Evolutionary conservation across 352 stramenopile species (phyloP), one percentile per base, ranked within the genome.

Genomic region (Phytopythium boreale): DNA sequence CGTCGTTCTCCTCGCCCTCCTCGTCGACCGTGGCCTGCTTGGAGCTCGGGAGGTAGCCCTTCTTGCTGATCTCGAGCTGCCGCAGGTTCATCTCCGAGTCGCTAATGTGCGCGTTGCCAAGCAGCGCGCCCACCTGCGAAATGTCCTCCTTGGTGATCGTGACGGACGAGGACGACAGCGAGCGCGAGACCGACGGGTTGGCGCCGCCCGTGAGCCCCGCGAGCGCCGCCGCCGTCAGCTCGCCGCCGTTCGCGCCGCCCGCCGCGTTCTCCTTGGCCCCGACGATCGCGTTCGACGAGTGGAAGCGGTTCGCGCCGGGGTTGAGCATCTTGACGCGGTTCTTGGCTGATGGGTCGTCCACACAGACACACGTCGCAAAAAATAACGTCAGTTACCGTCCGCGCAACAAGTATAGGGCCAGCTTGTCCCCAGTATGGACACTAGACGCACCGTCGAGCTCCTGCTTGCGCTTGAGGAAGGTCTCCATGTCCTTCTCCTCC

Each of bases 101-200:
- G 67, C 71, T 76, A 63, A 94, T 94, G 70, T 92, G 85, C 43
- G 85, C 85, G 62, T 90, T 89, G 67, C 79, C 87, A 9, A 94
- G 64, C 58, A 92, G 57, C 6, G 75, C 64, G 6, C 80, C 78
- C n/a, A 94, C 72, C 47, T 82, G 69, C 52, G 77, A 82, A 47
- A 94, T 92, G 71, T 94, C 85, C 67, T 94, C 85, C 64, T 89
- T 91, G 44, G 81, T 91, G 19, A 94, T 75, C n/a, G 77, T 72
- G 29, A 90, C 66, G 15, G 81, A 87, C 46, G 85, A 92, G 41
- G 85, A 94, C 51, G 83, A 92, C 31, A 80, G 63, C 27, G 80
- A 88, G 24, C 82, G 78, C 5, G 66, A 46, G 9, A 74, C 68
- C 55, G 37, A 73, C 62, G 34, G 80, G 59, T 49, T 22, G 46